Percentiles rank a stretch among this genome's conserved stretches.
Evolutionary conservation across 2,329 filamentous ascomycete genomes (phyloP).

Genomic region (Verticillium isaacii): DNA sequence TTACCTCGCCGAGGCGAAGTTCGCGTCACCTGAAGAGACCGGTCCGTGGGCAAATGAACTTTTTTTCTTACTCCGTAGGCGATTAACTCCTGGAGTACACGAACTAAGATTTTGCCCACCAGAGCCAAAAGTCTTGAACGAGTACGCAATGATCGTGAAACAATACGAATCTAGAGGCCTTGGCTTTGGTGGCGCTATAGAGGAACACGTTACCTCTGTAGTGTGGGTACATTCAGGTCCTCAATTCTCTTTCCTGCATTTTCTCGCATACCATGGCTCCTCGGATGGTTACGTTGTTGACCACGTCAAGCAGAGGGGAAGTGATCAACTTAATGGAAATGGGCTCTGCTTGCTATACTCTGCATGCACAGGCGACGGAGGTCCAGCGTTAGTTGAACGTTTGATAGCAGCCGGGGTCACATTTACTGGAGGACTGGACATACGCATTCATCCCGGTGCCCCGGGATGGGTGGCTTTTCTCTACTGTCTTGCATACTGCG

Average conservation of each 20-base stretch:
- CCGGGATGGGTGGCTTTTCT: not conserved
- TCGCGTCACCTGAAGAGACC: too few species aligned
- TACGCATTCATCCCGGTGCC: not conserved
- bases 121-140: too few species aligned
- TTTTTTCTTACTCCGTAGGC: too few species aligned
- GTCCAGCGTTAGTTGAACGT: not conserved
- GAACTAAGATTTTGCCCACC: too few species aligned
- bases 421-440: not conserved
- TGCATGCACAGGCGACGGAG: not conserved
- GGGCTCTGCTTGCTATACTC: not conserved
- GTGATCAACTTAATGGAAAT: not conserved
- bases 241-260: not conserved
- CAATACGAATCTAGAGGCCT: too few species aligned
- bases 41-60: too few species aligned
- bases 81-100: too few species aligned
- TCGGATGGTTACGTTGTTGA: not conserved
- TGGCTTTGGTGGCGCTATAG: too few species aligned
- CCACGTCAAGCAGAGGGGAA: not conserved
- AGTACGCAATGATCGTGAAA: too few species aligned
- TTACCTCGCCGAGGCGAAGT: too few species aligned
- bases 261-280: not conserved
- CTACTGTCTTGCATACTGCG: fast-evolving
- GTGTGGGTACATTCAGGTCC: too few species aligned
- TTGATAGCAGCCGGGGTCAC: not conserved
- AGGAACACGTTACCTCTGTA: too few species aligned